Conservation (phyloP, 805 yeast species). For the Ogataea ganodermae region DNA sequence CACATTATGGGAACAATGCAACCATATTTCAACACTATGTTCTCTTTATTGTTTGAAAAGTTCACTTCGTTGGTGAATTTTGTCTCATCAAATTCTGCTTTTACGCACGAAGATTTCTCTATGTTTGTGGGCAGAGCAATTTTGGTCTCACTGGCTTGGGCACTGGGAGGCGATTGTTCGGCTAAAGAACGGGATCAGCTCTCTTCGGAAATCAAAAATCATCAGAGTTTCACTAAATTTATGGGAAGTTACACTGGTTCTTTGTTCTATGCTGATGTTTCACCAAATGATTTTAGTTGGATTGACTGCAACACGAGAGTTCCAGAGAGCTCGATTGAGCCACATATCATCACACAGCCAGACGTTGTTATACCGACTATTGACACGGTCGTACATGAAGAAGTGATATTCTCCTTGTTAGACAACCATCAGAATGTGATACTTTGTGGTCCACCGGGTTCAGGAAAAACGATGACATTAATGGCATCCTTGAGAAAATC, state of each 20-base stretch:
- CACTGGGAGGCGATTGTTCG: conserved; percentile 61
- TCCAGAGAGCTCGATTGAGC: conserved; percentile 48
- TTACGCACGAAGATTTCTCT: conserved; percentile 31
- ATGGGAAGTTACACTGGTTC: conserved; percentile 14
- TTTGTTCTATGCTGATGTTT: conserved; percentile 45
- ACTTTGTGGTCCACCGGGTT: conserved; percentile 95
- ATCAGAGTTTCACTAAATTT: conserved; percentile 23
- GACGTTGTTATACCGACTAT: conserved; percentile 73
- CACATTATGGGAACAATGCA: conserved; percentile 57
- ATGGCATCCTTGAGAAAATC: conserved; percentile 64
- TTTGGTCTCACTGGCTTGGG: conserved; percentile 54
- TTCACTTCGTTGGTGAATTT: conserved; percentile 32
- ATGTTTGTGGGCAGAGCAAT: conserved; percentile 37
- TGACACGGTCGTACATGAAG: conserved; percentile 73
- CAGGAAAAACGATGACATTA: conserved; percentile 93
- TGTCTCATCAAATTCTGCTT: conserved; percentile 25
- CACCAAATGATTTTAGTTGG: conserved; percentile 52
- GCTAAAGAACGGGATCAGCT: conserved; percentile 41
- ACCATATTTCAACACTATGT: conserved; percentile 42
- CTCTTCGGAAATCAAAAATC: conserved; percentile 30
- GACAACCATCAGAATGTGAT: conserved; percentile 60
- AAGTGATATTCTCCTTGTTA: conserved; percentile 56
- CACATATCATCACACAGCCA: conserved; percentile 60
- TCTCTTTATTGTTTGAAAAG: conserved; percentile 41
- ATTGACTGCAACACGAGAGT: conserved; percentile 41